phyloP scores from a whole-genome alignment of 2,329 filamentous ascomycete species.

The Talaromyces marneffei region DNA sequence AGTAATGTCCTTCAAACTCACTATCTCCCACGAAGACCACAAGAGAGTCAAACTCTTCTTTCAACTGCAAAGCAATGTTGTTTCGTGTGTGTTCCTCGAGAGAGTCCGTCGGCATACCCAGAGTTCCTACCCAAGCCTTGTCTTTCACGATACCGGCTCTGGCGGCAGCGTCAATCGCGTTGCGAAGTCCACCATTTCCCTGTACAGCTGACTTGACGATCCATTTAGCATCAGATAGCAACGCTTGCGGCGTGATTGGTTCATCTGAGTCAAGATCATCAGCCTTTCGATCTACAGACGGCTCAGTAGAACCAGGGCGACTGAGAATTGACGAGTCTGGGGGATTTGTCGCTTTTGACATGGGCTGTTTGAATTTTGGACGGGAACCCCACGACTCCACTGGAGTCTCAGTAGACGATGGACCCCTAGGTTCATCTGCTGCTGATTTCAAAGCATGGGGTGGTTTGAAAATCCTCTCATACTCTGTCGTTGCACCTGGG shows the following conservation, averaged over 20 bases:
- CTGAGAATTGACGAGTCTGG: constrained; percentile 69
- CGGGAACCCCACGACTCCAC: constrained; percentile 68
- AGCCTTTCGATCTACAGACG: constrained; percentile 18
- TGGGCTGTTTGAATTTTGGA: constrained; percentile 68
- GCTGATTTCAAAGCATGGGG: constrained; percentile 24
- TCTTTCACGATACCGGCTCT: constrained; percentile 63
- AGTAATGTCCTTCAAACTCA: constrained; percentile 89
- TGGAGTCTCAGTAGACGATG: constrained; percentile 58
- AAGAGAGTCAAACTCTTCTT: constrained; percentile 73
- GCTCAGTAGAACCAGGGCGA: constrained; percentile 22
- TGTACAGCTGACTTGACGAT: constrained; percentile 76
- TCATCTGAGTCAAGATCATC: constrained; percentile 17
- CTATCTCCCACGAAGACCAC: constrained; percentile 81
- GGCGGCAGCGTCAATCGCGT: constrained; percentile 74
- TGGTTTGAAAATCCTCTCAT: constrained; percentile 36
- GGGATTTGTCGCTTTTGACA: constrained; percentile 65
- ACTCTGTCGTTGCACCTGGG: constrained; percentile 35
- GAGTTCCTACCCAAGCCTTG: constrained; percentile 79
- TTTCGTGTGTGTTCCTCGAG: constrained; percentile 68
- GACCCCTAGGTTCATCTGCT: constrained; percentile 27
- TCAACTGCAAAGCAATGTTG: constrained; percentile 73
- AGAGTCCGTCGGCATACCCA: constrained; percentile 88
- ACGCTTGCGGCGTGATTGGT: constrained; percentile 53
- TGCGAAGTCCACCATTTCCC: constrained; percentile 84
- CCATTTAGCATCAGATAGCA: constrained; percentile 71